Conservation (phyloP, 2,329 filamentous ascomycete genomes). For the Scopulariopsis brevicaulis region DNA sequence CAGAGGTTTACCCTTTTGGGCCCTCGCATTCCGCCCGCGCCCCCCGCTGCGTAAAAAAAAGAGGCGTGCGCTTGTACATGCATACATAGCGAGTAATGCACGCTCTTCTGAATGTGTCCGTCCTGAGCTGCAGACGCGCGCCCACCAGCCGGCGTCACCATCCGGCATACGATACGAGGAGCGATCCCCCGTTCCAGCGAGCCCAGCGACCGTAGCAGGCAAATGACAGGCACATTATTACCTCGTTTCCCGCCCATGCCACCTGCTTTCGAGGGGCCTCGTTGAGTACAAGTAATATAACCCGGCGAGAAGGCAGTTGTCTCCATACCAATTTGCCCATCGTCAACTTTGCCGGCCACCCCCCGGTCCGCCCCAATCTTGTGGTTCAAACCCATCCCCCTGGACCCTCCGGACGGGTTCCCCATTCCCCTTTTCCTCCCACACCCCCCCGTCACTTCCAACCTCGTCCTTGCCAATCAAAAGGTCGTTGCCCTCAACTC, state of each 20-base stretch:
- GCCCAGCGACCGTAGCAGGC: too few species aligned
- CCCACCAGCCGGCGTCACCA: too few species aligned
- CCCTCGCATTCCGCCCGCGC: background rate
- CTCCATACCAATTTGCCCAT: background rate
- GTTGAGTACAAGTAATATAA: background rate
- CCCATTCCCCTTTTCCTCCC: background rate
- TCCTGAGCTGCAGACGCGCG: too few species aligned
- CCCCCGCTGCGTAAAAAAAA: background rate
- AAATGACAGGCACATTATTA: background rate
- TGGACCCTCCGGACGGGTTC: conserved; percentile 1
- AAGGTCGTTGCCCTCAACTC: conserved; percentile 8
- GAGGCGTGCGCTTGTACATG: background rate
- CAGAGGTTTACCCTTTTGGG: background rate
- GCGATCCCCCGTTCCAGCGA: too few species aligned
- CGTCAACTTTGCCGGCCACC: background rate
- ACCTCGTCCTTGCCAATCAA: conserved; percentile 1
- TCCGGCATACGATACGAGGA: too few species aligned
- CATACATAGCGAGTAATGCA: too few species aligned
- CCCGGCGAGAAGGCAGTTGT: background rate
- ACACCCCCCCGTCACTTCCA: conserved; percentile 3
- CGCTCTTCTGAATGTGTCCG: too few species aligned
- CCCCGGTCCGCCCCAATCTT: conserved; percentile 16
- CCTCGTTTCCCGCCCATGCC: background rate
- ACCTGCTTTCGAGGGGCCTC: background rate
- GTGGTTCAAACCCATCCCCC: conserved; percentile 18